A percentile compares a stretch with the other conserved stretches of the same genome.
These are phyloP conservation scores for Cladosporium velox DNA, from an alignment of 2,329 filamentous ascomycete species.

Conservation along the genomic window DNA sequence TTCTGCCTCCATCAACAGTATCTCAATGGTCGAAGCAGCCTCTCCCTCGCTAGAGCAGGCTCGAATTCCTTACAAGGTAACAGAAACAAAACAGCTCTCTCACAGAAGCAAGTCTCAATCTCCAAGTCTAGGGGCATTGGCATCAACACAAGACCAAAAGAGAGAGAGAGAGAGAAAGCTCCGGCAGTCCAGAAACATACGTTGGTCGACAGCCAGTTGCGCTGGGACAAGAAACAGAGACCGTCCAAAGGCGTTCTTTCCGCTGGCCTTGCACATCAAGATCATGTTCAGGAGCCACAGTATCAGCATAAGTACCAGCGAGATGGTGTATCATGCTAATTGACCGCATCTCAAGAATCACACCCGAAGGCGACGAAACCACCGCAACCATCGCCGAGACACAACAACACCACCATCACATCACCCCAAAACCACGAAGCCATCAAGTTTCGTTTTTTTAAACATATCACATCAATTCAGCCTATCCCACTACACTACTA, in stretches of 20 bases:
- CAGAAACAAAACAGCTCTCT: neutral
- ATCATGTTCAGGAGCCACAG: neutral
- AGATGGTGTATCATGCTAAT: neutral
- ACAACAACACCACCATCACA: neutral
- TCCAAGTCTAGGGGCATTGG: neutral
- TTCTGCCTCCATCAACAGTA: neutral
- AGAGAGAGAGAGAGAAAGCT: no score
- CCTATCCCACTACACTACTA: neutral
- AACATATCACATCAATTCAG: constrained; percentile 12
- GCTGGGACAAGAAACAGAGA: no score
- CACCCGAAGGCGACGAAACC: neutral
- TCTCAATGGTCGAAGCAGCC: neutral
- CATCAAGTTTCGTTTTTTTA: neutral
- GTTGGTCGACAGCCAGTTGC: no score
- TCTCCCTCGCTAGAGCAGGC: neutral
- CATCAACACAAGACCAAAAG: neutral
- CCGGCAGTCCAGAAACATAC: no score
- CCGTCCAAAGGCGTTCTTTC: neutral
- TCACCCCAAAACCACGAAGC: neutral
- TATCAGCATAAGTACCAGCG: neutral
- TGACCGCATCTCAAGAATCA: neutral
- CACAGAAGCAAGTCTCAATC: neutral
- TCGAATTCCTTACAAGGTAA: neutral
- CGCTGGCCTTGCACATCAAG: neutral
- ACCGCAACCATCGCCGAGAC: neutral